Percentiles rank a stretch among this genome's conserved stretches.
phyloP scores from a whole-genome alignment of 2,329 filamentous ascomycete species.

The Emergomyces orientalis region DNA sequence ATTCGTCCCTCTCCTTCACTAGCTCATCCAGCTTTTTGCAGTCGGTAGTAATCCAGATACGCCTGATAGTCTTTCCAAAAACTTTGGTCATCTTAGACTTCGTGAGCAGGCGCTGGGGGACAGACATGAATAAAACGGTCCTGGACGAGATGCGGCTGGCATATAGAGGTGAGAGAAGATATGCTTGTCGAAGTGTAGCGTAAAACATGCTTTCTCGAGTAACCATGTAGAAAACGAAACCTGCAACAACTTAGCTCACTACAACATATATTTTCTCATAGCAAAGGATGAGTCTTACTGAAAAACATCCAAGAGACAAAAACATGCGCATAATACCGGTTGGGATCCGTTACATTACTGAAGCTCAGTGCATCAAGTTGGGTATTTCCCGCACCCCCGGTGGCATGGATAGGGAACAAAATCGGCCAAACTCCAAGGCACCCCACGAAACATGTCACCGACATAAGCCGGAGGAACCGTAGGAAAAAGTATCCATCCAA shows the following conservation, averaged over 20 bases:
- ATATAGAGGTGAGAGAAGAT: slow-evolving; percentile 75
- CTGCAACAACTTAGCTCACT: slow-evolving; percentile 20
- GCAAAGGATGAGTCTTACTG: slow-evolving; percentile 34
- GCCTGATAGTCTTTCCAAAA: slow-evolving; percentile 70
- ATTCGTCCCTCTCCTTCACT: slow-evolving; percentile 69
- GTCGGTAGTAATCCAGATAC: slow-evolving; percentile 74
- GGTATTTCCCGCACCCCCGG: slow-evolving; percentile 56
- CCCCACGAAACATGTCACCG: slow-evolving; percentile 70
- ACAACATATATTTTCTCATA: neutral
- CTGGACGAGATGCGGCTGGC: slow-evolving; percentile 76
- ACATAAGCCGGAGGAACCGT: slow-evolving; percentile 71
- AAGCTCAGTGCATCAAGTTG: slow-evolving; percentile 74
- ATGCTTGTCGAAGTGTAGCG: slow-evolving; percentile 83
- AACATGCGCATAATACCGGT: slow-evolving; percentile 69
- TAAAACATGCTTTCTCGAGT: slow-evolving; percentile 83
- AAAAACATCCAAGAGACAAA: slow-evolving; percentile 71
- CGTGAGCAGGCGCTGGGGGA: slow-evolving; percentile 68
- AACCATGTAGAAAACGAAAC: slow-evolving; percentile 78
- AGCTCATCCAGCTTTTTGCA: slow-evolving; percentile 66
- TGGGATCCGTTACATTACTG: slow-evolving; percentile 57
- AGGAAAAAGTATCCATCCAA: slow-evolving; percentile 89
- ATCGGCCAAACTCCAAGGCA: slow-evolving; percentile 80
- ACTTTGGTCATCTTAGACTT: slow-evolving; percentile 64
- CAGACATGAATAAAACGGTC: slow-evolving; percentile 79
- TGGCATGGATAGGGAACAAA: slow-evolving; percentile 77